Evolutionary conservation across 2,329 filamentous ascomycete genomes (phyloP).

Genomic region (Aspergillus pseudotamarii): DNA sequence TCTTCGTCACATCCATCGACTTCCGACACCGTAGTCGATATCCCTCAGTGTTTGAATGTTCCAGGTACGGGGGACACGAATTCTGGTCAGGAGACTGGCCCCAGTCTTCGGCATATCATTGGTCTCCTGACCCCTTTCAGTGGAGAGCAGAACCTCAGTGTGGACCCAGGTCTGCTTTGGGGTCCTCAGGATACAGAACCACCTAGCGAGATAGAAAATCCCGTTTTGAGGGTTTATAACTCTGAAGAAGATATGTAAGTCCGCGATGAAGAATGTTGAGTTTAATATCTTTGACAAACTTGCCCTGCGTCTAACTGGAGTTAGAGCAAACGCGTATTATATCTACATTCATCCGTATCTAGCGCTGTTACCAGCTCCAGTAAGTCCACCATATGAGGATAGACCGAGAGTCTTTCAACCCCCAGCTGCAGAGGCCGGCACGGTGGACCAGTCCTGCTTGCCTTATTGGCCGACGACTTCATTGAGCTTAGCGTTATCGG

Average conservation of each 20-base stretch:
- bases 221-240: neutral
- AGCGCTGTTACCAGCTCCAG: neutral
- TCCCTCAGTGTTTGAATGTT: neutral
- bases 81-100: neutral
- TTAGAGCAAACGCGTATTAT: neutral
- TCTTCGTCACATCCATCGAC: neutral
- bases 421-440: neutral
- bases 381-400: neutral
- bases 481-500: constrained; percentile 1
- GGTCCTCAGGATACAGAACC: neutral
- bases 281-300: neutral
- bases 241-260: neutral
- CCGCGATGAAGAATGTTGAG: neutral
- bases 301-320: neutral
- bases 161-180: neutral
- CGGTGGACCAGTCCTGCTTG: neutral
- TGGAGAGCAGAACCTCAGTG: neutral
- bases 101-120: neutral
- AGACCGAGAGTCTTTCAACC: neutral
- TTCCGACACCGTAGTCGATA: neutral
- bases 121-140: neutral
- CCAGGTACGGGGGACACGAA: neutral
- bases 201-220: neutral
- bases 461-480: constrained; percentile 5
- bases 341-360: neutral